phyloP scores from a whole-genome alignment of 2,329 filamentous ascomycete genomes.

The Dothideomycetidae sp. region DNA sequence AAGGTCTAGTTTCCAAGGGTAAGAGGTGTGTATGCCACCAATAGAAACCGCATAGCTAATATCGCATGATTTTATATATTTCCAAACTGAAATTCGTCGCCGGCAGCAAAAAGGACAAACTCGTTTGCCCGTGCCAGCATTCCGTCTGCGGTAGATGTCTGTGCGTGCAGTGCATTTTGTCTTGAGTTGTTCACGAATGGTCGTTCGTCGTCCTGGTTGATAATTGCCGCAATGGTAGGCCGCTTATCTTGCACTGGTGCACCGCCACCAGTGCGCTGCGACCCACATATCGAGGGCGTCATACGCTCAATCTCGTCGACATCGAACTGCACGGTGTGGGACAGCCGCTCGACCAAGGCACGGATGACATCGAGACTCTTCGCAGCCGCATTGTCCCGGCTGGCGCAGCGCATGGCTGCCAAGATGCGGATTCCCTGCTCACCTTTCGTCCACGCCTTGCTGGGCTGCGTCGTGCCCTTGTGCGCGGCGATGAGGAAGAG shows the following conservation, averaged over 20 bases:
- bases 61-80: not conserved
- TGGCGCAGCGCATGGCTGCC: constrained; percentile 3
- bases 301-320: constrained; percentile 6
- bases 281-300: constrained; percentile 1
- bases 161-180: not conserved
- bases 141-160: constrained; percentile 2
- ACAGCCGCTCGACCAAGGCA: constrained; percentile 3
- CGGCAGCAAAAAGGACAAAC: constrained; percentile 6
- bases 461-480: constrained; percentile 3
- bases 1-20: no score
- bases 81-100: constrained; percentile 1
- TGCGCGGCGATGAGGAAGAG: constrained; percentile 8
- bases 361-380: constrained; percentile 1
- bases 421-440: constrained; percentile 6
- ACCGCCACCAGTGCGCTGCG: not conserved
- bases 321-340: constrained; percentile 7
- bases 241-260: not conserved
- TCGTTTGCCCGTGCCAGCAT: constrained; percentile 7
- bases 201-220: constrained; percentile 2
- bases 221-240: not conserved
- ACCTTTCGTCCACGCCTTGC: constrained; percentile 7
- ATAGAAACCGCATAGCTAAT: no score
- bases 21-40: no score
- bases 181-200: not conserved
- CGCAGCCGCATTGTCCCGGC: constrained; percentile 3